Percentiles rank a stretch among this genome's conserved stretches.
Conservation (phyloP, 108 stramenopile species). For the Skeletonema tropicum region DNA sequence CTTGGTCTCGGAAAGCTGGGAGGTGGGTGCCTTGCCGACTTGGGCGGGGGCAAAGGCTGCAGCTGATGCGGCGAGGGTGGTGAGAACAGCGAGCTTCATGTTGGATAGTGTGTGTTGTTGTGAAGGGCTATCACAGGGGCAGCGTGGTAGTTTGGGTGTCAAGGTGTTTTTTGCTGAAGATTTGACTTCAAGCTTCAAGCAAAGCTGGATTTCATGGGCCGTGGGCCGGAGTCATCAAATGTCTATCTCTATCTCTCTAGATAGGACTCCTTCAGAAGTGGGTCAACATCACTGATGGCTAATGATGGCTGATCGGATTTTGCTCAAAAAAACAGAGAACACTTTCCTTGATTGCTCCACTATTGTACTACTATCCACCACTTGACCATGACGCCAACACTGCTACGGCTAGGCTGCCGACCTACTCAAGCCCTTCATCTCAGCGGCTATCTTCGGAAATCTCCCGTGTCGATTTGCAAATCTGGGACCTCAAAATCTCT, state of each 20-base stretch:
- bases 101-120: constrained; percentile 10
- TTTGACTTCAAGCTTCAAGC: no score
- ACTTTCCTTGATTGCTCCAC: background rate
- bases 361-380: background rate
- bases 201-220: no score
- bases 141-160: constrained; percentile 3
- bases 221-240: no score
- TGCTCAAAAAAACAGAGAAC: background rate
- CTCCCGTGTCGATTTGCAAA: background rate
- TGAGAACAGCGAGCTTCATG: constrained; percentile 55
- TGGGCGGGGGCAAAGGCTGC: constrained; percentile 57
- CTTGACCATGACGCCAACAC: background rate
- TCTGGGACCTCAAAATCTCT: background rate
- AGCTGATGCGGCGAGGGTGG: constrained; percentile 50
- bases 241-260: no score
- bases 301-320: no score
- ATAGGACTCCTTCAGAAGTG: no score
- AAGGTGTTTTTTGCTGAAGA: no score
- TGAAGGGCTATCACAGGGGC: background rate
- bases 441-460: background rate
- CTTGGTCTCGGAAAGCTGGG: constrained; percentile 53
- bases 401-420: constrained; percentile 2
- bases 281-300: background rate
- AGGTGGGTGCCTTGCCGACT: constrained; percentile 15
- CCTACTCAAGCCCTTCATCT: background rate